Evolutionary conservation across 1,284 basidiomycete genomes (phyloP).

Genomic region (Apiotrichum porosum): DNA sequence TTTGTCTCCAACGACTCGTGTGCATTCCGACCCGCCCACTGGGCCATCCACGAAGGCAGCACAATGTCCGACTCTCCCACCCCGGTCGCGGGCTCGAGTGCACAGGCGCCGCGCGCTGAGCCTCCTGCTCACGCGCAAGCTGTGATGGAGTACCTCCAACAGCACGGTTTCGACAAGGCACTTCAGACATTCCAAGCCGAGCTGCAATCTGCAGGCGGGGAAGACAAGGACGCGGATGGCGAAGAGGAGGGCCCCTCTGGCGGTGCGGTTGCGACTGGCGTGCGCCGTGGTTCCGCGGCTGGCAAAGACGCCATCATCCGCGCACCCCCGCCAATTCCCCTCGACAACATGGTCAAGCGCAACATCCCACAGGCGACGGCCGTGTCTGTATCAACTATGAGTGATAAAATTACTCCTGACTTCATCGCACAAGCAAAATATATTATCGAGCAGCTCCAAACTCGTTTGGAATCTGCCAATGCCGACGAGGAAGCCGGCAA

Average conservation of each 20-base stretch:
- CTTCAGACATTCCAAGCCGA: constrained; percentile 69
- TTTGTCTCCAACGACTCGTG: background rate
- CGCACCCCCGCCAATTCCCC: constrained; percentile 35
- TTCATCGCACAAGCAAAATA: constrained; percentile 48
- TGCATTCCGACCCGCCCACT: constrained; percentile 6
- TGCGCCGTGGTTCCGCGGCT: constrained; percentile 46
- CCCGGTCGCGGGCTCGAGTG: constrained; percentile 24
- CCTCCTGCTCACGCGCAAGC: constrained; percentile 50
- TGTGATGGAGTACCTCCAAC: constrained; percentile 76
- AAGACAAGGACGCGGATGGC: constrained; percentile 52
- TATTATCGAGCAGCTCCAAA: constrained; percentile 42
- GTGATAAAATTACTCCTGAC: constrained; percentile 43
- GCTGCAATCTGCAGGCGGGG: constrained; percentile 53
- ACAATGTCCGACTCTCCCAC: constrained; percentile 32
- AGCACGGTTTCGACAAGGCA: constrained; percentile 71
- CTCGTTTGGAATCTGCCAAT: constrained; percentile 61
- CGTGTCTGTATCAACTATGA: constrained; percentile 41
- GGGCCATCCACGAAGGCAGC: constrained; percentile 1
- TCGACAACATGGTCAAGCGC: constrained; percentile 42
- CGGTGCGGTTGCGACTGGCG: background rate
- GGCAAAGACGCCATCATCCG: constrained; percentile 39
- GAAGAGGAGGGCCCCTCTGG: constrained; percentile 29
- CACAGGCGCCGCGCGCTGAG: constrained; percentile 22
- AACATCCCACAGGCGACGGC: constrained; percentile 54
- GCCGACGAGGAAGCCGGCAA: constrained; percentile 74